Percentiles rank a stretch among this genome's conserved stretches.
phyloP scores from a whole-genome alignment of 2,329 filamentous ascomycete genomes.

The Aspergillus latus region DNA sequence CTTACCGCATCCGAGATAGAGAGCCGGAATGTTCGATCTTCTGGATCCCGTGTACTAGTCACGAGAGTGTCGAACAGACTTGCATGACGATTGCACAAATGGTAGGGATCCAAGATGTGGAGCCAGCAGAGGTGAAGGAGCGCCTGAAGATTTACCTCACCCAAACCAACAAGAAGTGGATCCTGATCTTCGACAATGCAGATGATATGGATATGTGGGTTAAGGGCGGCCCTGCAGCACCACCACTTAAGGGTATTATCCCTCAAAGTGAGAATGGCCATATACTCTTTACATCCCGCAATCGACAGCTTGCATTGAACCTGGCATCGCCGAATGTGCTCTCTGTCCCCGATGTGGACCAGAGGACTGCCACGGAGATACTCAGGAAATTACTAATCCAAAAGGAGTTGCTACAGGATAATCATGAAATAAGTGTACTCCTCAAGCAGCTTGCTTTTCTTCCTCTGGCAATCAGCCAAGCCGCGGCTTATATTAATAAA shows the following conservation, averaged over 20 bases:
- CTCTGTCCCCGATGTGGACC: background rate
- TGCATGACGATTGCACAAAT: conserved; percentile 11
- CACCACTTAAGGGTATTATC: conserved; percentile 10
- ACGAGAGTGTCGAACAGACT: conserved; percentile 15
- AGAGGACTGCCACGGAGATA: background rate
- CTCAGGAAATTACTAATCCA: background rate
- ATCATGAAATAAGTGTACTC: conserved; percentile 4
- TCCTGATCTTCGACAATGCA: conserved; percentile 26
- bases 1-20: conserved; percentile 14
- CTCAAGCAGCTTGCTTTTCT: conserved; percentile 24
- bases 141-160: conserved; percentile 13
- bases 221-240: background rate
- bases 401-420: conserved; percentile 14
- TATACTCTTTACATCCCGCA: conserved; percentile 30
- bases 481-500: conserved; percentile 22
- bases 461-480: conserved; percentile 29
- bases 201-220: conserved; percentile 21
- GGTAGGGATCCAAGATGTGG: background rate
- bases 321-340: conserved; percentile 12
- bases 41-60: conserved; percentile 29
- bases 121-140: conserved; percentile 6
- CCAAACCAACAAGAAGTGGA: conserved; percentile 17
- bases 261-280: conserved; percentile 20
- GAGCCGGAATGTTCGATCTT: conserved; percentile 23
- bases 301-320: conserved; percentile 18